Base-by-base conservation (phyloP, 345 rosid genomes). In the Pistacia vera region DNA sequence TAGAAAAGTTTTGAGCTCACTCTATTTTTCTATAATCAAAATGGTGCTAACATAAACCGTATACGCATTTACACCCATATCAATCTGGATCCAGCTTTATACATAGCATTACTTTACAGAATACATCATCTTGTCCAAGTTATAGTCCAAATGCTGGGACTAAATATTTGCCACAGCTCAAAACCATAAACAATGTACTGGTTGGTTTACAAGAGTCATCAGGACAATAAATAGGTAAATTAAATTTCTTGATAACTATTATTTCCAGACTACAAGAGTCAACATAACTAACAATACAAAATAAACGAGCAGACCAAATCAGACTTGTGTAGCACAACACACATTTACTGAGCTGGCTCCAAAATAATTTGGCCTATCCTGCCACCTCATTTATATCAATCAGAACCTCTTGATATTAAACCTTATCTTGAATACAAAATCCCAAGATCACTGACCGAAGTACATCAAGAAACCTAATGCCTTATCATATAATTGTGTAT, bases 221-320 rank as follows among this genome's bases (percentile, higher is more conserved):
- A 30, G 33, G 33, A 30, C 33, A 30, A 30, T 30, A 30, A 30
- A 30, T 30, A 30, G 33, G 33, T 54, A 17, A 65, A 22, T 8
- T 18, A 1, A 49, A 51, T 13, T 13, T 68, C 20, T 54, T 70
- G 63, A 20, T 41, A 36, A 54, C 18, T 18, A 56, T 59, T 10
- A 44, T 71, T 71, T 71, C 56, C 75, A 20, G 11, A 58, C 8
- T 22, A 58, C 51, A 52, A 18, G 22, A 64, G 51, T 18, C 35
- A 12, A 51, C 20, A 70, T 33, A 62, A 35, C 1, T 22, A 54
- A 22, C 48, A 54, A 49, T 4, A 3, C 60, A 67, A 54, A 70
- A 54, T 10, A 11, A 35, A 70, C 51, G 1, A 10, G 56, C 49
- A 56, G 73, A 56, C 30, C 63, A 33, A 55, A 8, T 56, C 10